Conservation (phyloP, 164 flowering plant genomes). For the Platanus orientalis region DNA sequence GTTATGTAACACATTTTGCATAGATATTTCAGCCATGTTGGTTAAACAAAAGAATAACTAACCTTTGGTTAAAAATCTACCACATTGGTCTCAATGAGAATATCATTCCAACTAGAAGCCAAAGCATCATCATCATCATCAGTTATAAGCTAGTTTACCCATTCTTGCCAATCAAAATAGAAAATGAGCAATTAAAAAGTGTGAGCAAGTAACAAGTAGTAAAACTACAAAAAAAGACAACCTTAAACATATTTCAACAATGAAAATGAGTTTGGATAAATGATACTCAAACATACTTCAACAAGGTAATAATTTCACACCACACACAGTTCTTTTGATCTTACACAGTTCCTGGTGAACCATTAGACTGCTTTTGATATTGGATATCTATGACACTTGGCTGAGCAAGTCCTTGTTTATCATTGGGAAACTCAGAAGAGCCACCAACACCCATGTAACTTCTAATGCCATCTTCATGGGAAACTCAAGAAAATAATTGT, state of each 20-base stretch:
- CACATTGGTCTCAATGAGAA: conserved; percentile 44
- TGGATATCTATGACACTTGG: conserved; percentile 30
- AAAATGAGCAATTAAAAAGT: no score
- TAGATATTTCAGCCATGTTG: neutral
- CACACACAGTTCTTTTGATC: no score
- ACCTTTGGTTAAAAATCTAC: conserved; percentile 60
- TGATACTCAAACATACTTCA: no score
- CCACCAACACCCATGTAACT: conserved; percentile 24
- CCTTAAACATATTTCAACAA: no score
- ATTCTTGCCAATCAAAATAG: conserved; percentile 80
- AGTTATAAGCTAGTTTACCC: conserved; percentile 76
- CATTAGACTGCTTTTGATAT: conserved; percentile 37
- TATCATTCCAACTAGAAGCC: conserved; percentile 63
- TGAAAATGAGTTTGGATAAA: no score
- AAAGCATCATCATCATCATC: conserved; percentile 65
- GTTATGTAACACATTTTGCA: neutral
- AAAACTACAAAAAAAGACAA: no score
- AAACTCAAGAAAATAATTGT: no score
- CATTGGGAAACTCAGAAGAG: conserved; percentile 42
- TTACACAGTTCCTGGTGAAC: conserved; percentile 40
- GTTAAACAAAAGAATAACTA: conserved; percentile 2
- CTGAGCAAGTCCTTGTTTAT: conserved; percentile 29
- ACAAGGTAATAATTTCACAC: no score
- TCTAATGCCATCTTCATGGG: conserved; percentile 43
- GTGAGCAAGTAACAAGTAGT: no score